These are phyloP conservation scores for Heterobasidion parviporum DNA, from an alignment of 1,284 basidiomycete genomes.

Conservation along the genomic window DNA sequence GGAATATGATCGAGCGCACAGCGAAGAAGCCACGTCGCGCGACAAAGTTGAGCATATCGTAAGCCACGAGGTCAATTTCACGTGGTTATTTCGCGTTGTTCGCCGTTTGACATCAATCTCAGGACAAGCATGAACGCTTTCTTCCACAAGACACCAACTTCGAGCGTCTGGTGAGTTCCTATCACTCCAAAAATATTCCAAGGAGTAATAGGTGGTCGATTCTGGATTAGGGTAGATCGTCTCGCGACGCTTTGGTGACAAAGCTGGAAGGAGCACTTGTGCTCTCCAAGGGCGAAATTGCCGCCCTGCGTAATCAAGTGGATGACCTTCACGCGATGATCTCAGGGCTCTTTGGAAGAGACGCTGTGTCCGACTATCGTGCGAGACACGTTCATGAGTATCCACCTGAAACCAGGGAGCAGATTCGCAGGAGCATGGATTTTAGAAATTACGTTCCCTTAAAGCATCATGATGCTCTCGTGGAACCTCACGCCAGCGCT, in stretches of 20 bases:
- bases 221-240: not conserved
- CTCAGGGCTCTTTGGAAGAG: not conserved
- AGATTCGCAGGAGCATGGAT: not conserved
- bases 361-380: not conserved
- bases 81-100: not conserved
- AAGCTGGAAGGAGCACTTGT: not conserved
- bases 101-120: no score
- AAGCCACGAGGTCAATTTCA: not conserved
- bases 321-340: not conserved
- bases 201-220: not conserved
- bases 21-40: not conserved
- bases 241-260: not conserved
- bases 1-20: not conserved
- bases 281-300: not conserved
- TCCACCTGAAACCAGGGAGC: not conserved
- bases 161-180: not conserved
- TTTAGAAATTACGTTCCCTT: no score
- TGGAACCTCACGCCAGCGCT: no score
- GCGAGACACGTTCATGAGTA: not conserved
- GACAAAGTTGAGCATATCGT: not conserved
- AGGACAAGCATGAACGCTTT: no score
- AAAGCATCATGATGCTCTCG: no score
- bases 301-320: not conserved
- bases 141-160: no score
- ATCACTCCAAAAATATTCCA: not conserved